phyloP scores from a whole-genome alignment of 1,139 yeast species.

The Pichia sp. region DNA sequence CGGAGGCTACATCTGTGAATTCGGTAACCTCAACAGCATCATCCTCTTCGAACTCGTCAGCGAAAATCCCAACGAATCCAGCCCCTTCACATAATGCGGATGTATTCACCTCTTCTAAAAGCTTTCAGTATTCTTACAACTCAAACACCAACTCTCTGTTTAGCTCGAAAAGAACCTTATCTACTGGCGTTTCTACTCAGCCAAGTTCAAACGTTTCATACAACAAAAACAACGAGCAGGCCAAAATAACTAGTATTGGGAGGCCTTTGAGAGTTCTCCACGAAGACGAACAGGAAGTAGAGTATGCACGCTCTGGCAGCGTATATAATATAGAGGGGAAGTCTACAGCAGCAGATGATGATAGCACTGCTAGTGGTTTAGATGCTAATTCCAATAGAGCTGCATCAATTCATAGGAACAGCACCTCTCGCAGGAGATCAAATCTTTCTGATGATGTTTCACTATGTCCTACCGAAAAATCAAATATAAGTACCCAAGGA shows the following conservation, averaged over 20 bases:
- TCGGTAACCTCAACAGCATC: not conserved
- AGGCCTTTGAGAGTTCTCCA: slow-evolving; percentile 40
- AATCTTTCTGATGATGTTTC: slow-evolving; percentile 21
- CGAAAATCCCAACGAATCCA: not conserved
- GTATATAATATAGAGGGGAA: not conserved
- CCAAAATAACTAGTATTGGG: slow-evolving; percentile 34
- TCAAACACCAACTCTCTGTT: slow-evolving; percentile 33
- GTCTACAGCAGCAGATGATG: not conserved
- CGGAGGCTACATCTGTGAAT: not conserved
- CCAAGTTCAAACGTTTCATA: slow-evolving; percentile 21
- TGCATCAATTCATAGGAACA: not conserved
- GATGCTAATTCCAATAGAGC: not conserved
- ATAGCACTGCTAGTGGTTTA: not conserved
- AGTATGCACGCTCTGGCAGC: not conserved
- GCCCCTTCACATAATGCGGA: not conserved
- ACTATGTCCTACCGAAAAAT: slow-evolving; percentile 19
- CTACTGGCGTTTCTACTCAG: slow-evolving; percentile 29
- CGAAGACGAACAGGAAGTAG: slow-evolving; percentile 32
- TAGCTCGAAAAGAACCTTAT: slow-evolving; percentile 30
- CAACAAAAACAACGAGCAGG: slow-evolving; percentile 15
- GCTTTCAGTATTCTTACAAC: slow-evolving; percentile 32
- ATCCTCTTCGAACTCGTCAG: slow-evolving; percentile 2
- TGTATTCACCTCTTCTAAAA: slow-evolving; percentile 16
- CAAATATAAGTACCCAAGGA: slow-evolving; percentile 8
- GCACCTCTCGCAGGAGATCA: slow-evolving; percentile 15